Evolutionary conservation across 495 filamentous ascomycete genomes (phyloP), one percentile per base, ranked within the genome.

Genomic region (Talaromyces proteolyticus): DNA sequence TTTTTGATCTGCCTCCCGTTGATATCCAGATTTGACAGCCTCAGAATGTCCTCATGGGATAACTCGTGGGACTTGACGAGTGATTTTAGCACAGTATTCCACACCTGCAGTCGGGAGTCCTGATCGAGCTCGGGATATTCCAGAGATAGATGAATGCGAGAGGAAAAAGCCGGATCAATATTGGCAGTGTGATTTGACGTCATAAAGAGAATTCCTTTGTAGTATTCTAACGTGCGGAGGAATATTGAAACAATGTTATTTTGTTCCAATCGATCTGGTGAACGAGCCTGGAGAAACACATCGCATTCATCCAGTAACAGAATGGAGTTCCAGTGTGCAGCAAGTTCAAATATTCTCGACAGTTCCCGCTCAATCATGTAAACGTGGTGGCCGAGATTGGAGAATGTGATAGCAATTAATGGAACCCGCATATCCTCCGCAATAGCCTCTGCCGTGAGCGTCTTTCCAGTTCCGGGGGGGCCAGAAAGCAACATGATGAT

Each of bases 251-350:
- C 75, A 0, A 81, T 54, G 8, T 63, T 69, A 40, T 84, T 83
- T 3, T 76, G 62, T 6, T 69, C 20, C 0, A 80, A 39, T 37
- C 81, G 72, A 8, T 38, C 43, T 18, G 58, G 52, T 0, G 38
- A 54, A 10, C 79, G 64, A 50, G 70, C 56, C n/a, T 70, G 65
- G 0, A 84, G 63, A 49, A 82, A 84, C 1, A 82, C 67, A 42
- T 82, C 79, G 1, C 73, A 76, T 59, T 84, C 77, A 48, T 83
- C 79, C 0, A 83, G 57, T 0, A 84, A 64, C 4, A 82, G 55
- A 0, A 84, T 68, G 25, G 65, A 74, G 3, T 64, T 64, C 77
- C 78, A 80, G 0, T 42, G 47, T 2, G 61, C 54, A 6, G 69
- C 75, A 0, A 76, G 52, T 5, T 54, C 45, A 18, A 78, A 70